These are phyloP conservation scores for Lipomyces chichibuensis DNA, from an alignment of 805 yeast genomes.

Conservation along the genomic window DNA sequence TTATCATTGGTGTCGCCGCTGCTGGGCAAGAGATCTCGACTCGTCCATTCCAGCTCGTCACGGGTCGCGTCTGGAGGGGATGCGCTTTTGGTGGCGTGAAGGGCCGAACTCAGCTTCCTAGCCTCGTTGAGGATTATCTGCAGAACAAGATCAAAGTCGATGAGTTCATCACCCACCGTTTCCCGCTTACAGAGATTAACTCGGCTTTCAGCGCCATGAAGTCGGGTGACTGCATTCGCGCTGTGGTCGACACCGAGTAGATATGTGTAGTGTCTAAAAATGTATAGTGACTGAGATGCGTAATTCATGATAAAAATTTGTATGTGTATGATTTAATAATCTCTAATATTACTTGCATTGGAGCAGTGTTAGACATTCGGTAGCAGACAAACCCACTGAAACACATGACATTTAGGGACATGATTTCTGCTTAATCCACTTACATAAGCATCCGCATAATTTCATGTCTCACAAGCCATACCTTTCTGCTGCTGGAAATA, in stretches of 20 bases:
- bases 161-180: slow-evolving; percentile 93
- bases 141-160: slow-evolving; percentile 83
- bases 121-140: slow-evolving; percentile 82
- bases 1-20: slow-evolving; percentile 97
- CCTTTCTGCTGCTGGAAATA: too few species aligned
- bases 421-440: too few species aligned
- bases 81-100: slow-evolving; percentile 99
- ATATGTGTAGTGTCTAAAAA: slow-evolving; percentile 1
- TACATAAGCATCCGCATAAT: too few species aligned
- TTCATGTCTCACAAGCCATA: too few species aligned
- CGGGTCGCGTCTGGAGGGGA: slow-evolving; percentile 99
- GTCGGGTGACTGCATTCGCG: slow-evolving; percentile 89
- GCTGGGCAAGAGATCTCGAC: slow-evolving; percentile 97
- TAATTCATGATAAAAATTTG: too few species aligned
- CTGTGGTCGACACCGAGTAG: slow-evolving; percentile 60
- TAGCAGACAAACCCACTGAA: too few species aligned
- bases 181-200: slow-evolving; percentile 75
- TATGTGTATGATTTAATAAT: not conserved
- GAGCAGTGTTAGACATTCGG: not conserved
- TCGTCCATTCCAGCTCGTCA: slow-evolving; percentile 97
- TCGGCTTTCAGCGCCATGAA: slow-evolving; percentile 94
- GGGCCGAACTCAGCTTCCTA: slow-evolving; percentile 95
- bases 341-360: not conserved
- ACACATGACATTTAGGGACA: too few species aligned
- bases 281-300: not conserved